Evolutionary conservation across 441 rosid genomes (phyloP), one percentile per base, ranked within the genome.

Genomic region (Viola pubescens): DNA sequence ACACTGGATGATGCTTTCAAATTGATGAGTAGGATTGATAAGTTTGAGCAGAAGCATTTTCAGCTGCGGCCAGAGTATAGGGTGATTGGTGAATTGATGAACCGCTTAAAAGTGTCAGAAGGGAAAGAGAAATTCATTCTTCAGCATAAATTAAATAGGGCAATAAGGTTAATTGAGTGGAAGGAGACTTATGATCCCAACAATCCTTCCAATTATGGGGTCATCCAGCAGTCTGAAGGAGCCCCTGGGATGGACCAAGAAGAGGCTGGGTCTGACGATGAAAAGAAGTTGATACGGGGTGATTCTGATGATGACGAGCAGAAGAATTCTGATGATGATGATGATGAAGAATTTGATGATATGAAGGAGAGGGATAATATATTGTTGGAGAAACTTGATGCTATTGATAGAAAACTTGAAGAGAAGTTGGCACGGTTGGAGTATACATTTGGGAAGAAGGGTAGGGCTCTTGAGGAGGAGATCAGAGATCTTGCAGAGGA

Each of bases 301-400:
- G 70, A 61, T 37, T 66, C 37, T 59, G 77, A 68, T 48, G 88
- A 81, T 38, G 76, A 7, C 2, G 3, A 84, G n/a, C 88, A 81
- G 48, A 89, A 80, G 56, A 92, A 86, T 77, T 88, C 79, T 77
- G 96, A 91, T 85, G 98, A 91, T 4, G 53, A 26, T 34, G 76
- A 83, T n/a, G 90, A 82, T 45, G 94, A 82, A 56, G 95, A 87
- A 79, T 89, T 81, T 79, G 97, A 91, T 85, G 98, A 91, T 69
- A 77, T 85, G 88, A 87, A 85, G 77, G 98, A 89, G 72, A 82
- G 70, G 73, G 98, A 91, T 77, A 82, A 87, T 61, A 84, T 81
- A 56, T 60, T 91, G 55, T 63, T 89, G 58, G 88, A 77, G 77
- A 74, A 87, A 78, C 82, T 91, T 37, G 81, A 85, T 74, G 86